Evolutionary conservation across 1,284 basidiomycete species (phyloP).

Genomic region (Apiotrichum veenhuisii): DNA sequence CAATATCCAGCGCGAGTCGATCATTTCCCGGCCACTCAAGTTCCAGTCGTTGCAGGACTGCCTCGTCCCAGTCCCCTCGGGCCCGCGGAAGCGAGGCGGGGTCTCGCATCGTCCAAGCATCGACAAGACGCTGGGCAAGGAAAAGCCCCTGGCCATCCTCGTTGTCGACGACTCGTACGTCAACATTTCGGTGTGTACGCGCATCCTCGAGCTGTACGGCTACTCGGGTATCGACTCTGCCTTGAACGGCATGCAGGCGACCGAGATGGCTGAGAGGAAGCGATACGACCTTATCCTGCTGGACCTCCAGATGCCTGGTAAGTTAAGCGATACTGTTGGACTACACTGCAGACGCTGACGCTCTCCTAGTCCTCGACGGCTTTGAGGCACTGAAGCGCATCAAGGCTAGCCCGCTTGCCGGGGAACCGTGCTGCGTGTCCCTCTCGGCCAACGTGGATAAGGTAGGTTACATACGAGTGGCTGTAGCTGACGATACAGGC

Average conservation of each 20-base stretch:
- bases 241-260: slow-evolving; percentile 38
- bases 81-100: background rate
- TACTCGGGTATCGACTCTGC: slow-evolving; percentile 38
- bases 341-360: background rate
- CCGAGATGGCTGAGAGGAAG: slow-evolving; percentile 33
- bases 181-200: slow-evolving; percentile 39
- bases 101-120: background rate
- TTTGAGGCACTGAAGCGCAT: slow-evolving; percentile 34
- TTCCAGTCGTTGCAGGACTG: slow-evolving; percentile 34
- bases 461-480: slow-evolving; percentile 14
- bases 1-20: slow-evolving; percentile 25
- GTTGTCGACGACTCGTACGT: slow-evolving; percentile 46
- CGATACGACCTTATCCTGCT: slow-evolving; percentile 43
- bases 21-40: slow-evolving; percentile 43
- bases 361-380: slow-evolving; percentile 30
- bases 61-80: slow-evolving; percentile 9
- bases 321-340: slow-evolving; percentile 5
- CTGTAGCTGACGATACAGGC: slow-evolving; percentile 12
- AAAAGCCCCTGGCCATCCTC: slow-evolving; percentile 37
- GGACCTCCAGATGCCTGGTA: slow-evolving; percentile 44
- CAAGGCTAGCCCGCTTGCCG: slow-evolving; percentile 28
- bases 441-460: slow-evolving; percentile 45
- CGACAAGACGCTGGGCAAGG: slow-evolving; percentile 14
- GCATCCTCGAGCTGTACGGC: slow-evolving; percentile 43
- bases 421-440: slow-evolving; percentile 39